Base-by-base conservation (phyloP, 345 rosid genomes). In the Gossypium stocksii region DNA sequence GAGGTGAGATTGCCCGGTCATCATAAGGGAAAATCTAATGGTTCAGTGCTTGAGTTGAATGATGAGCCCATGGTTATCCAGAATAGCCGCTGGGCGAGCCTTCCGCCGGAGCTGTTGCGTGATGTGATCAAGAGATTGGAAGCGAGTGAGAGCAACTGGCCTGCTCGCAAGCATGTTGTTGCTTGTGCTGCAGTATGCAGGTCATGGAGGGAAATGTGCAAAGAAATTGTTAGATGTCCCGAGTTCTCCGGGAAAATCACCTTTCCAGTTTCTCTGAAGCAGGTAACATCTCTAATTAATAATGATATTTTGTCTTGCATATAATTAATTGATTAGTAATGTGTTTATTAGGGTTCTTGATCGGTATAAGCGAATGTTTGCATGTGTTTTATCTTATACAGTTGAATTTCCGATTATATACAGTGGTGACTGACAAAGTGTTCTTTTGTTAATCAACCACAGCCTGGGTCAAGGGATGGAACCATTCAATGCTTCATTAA, bases 181-280 rank as follows among this genome's bases (percentile, higher is more conserved):
- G 95, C 97, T 38, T 94, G 98, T 83, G 97, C 98, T 80, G 93
- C 90, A 0, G 98, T 94, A 16, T 94, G 98, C 79, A 86, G 90
- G 72, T 85, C 97, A 17, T 94, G 98, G 98, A 89, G 97, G 80
- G 94, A 87, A 72, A 91, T 94, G 97, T 94, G 98, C 71, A 86
- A 85, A 85, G 98, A 92, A 80, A 89, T 94, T 63, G 98, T 94
- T 29, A 80, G 71, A 68, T 87, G 84, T 73, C 97, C 97, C 0
- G 97, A 94, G 79, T 82, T 90, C 60, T 88, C 87, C 4, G 98
- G 97, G 65, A 92, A 89, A 86, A 90, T 94, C 58, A 94, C 98
- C 22, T 94, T 94, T 61, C 97, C 98, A 0, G 91, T 92, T 83
- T 92, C 98, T 2, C 82, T 94, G 22, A 94, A 94, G 84, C 97